These are phyloP conservation scores for Kentomonas sorsogonicus DNA, from an alignment of 208 protist genomes.

Conservation along the genomic window DNA sequence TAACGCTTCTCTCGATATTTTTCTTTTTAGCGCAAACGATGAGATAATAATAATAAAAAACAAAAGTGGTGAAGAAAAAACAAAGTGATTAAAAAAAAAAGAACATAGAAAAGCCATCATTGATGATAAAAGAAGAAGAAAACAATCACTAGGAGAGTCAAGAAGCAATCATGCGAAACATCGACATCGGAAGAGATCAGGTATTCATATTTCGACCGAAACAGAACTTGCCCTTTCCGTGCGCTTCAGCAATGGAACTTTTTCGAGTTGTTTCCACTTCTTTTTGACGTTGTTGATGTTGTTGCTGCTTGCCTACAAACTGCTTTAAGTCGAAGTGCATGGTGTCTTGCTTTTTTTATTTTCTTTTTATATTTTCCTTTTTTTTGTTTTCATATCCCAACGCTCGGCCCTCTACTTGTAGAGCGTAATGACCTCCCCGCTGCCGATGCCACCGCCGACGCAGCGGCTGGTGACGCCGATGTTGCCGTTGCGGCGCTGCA, in stretches of 20 bases:
- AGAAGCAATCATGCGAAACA: not conserved
- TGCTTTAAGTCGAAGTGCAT: not conserved
- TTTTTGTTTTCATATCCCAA: conserved; percentile 5
- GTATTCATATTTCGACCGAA: too few species aligned
- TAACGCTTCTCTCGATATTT: not conserved
- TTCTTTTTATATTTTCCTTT: conserved; percentile 9
- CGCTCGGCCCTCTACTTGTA: conserved; percentile 19
- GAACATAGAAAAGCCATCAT: conserved; percentile 5
- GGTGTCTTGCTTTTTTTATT: conserved; percentile 4
- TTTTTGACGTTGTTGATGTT: too few species aligned
- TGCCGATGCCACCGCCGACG: conserved; percentile 94
- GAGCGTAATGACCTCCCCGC: conserved; percentile 77
- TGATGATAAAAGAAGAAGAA: conserved; percentile 6
- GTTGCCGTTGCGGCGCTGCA: conserved; percentile 38
- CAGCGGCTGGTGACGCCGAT: conserved; percentile 91
- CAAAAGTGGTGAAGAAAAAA: conserved; percentile 4
- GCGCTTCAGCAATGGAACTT: too few species aligned
- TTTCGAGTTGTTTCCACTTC: too few species aligned
- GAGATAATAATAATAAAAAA: conserved; percentile 1
- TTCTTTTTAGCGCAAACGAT: conserved; percentile 3
- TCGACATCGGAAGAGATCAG: conserved; percentile 9
- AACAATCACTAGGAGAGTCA: not conserved
- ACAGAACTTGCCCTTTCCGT: too few species aligned
- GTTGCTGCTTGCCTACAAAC: conserved; percentile 1
- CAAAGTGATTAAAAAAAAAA: not conserved